These are phyloP conservation scores for Tympanopsis confertula DNA, from an alignment of 2,329 filamentous ascomycete genomes.

Conservation along the genomic window DNA sequence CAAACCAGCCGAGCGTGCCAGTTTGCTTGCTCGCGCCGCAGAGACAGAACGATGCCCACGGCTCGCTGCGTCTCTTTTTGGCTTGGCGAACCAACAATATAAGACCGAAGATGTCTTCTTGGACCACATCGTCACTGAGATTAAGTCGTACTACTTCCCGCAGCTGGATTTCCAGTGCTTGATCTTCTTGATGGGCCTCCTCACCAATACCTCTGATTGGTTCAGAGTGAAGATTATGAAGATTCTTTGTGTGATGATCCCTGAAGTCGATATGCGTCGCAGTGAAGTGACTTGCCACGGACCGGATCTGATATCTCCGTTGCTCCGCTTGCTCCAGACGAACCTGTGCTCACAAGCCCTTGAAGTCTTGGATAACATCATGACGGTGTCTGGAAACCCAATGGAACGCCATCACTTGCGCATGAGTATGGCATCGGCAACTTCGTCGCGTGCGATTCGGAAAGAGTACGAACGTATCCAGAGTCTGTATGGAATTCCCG, in stretches of 20 bases:
- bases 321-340: conserved; percentile 79
- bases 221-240: conserved; percentile 90
- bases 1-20: conserved; percentile 49
- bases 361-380: conserved; percentile 85
- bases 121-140: conserved; percentile 57
- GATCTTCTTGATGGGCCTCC: conserved; percentile 78
- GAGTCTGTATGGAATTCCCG: conserved; percentile 91
- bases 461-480: conserved; percentile 94
- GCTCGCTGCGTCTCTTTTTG: conserved; percentile 58
- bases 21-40: conserved; percentile 59
- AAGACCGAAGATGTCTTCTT: conserved; percentile 66
- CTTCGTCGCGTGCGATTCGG: conserved; percentile 64
- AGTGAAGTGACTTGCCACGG: conserved; percentile 82
- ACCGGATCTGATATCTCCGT: conserved; percentile 85
- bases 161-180: conserved; percentile 73
- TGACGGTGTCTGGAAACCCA: conserved; percentile 81
- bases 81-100: conserved; percentile 58
- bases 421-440: conserved; percentile 94
- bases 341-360: conserved; percentile 88
- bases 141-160: conserved; percentile 71
- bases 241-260: conserved; percentile 72
- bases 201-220: conserved; percentile 82
- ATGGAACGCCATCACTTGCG: conserved; percentile 90
- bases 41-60: conserved; percentile 58
- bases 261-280: conserved; percentile 85